These are phyloP conservation scores for Suillus clintonianus DNA, from an alignment of 768 basidiomycete species.

Conservation along the genomic window DNA sequence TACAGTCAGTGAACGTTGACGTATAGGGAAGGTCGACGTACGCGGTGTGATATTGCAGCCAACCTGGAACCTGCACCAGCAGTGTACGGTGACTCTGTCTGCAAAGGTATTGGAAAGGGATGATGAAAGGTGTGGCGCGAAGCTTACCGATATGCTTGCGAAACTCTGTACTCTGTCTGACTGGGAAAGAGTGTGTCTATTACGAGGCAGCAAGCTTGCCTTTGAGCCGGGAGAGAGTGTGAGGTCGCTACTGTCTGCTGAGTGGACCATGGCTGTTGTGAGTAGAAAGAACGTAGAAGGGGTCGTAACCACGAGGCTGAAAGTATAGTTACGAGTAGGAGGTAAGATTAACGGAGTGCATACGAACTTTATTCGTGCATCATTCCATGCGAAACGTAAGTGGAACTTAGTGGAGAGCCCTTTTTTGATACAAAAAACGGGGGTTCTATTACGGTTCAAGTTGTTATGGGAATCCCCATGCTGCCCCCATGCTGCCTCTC, in stretches of 20 bases:
- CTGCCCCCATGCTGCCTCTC: too few species aligned
- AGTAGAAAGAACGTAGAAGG: neutral
- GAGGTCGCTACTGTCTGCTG: slow-evolving; percentile 4
- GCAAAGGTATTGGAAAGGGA: neutral
- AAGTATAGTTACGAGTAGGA: neutral
- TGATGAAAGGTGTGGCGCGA: neutral
- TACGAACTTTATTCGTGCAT: neutral
- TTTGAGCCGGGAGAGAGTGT: slow-evolving; percentile 8
- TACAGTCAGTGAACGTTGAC: neutral
- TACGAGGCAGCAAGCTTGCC: slow-evolving; percentile 13
- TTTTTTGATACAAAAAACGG: neutral
- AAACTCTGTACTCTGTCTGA: slow-evolving; percentile 27
- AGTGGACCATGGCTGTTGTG: slow-evolving; percentile 17
- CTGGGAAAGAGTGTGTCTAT: slow-evolving; percentile 13
- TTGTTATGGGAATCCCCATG: neutral
- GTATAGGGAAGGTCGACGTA: slow-evolving; percentile 15
- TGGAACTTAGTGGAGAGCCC: neutral
- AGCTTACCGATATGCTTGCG: slow-evolving; percentile 24
- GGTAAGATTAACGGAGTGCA: neutral
- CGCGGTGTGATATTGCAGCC: slow-evolving; percentile 45
- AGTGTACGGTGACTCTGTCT: slow-evolving; percentile 43
- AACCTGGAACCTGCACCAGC: slow-evolving; percentile 38
- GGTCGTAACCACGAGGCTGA: neutral
- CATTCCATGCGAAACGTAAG: neutral
- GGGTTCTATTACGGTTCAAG: neutral